Base-by-base conservation (phyloP, 306 rosid species). In the Abrus precatorius region DNA sequence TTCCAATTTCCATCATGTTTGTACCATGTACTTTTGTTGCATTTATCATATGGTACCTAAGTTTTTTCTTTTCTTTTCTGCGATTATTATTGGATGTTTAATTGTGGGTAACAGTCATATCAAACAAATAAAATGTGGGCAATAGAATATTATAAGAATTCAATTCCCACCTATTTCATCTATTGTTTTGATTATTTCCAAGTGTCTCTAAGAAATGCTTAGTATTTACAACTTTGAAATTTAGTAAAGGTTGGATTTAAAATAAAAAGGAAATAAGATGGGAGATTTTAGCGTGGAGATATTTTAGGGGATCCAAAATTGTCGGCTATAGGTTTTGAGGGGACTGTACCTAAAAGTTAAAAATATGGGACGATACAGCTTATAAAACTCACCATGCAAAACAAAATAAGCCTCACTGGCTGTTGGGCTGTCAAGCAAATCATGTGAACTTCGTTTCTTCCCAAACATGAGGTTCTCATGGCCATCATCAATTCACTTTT, bases 381-480 rank as follows among this genome's bases (percentile, higher is more conserved):
- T 45, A 65, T 43, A 73, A 66, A 78, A 65, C 47, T 63, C 75
- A 14, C n/a, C 0, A 8, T 11, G 5, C 44, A 65, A 38, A 73
- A 78, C 76, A 73, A 84, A 84, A 84, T 76, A 69, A 53, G 50
- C 73, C 69, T 62, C 78, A 78, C 49, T 71, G 77, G 86, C 60
- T 28, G 43, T 74, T 49, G 32, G 68, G 73, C 84, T 79, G 69
- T 84, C 68, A 79, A 74, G 81, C 84, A 84, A 84, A 67, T 74
- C 81, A 84, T 79, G 87, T 74, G 87, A 74, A 79, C 81, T 57
- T 14, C 36, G 70, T 84, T 82, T 79, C 44, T 44, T 68, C 55
- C 29, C 44, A 72, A 83, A 78, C 83, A 72, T 83, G 72, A 83
- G 44, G 13, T 78, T 78, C 72, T 53, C 86, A 38, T 78, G 83